Conservation (phyloP, 768 basidiomycete species). For the Phallus indusiatus region DNA sequence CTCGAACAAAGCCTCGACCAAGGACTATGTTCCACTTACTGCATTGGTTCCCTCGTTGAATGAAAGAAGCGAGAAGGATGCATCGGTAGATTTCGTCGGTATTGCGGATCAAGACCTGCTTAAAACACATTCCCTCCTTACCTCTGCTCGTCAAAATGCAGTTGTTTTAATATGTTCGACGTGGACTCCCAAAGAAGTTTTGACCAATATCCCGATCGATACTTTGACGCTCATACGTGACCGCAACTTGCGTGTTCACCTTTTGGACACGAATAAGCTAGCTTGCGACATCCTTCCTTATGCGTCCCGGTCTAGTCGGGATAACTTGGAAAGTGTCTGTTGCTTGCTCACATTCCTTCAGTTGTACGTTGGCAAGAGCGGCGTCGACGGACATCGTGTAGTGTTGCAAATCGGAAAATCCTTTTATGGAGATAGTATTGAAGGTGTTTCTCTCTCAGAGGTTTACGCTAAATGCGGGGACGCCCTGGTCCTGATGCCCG, state of each 20-base stretch:
- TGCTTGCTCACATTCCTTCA: conserved; percentile 76
- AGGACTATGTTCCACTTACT: conserved; percentile 42
- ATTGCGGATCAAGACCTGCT: conserved; percentile 70
- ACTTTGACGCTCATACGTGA: conserved; percentile 37
- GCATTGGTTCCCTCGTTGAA: conserved; percentile 36
- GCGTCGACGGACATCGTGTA: conserved; percentile 42
- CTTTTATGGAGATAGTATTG: conserved; percentile 36
- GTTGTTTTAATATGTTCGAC: conserved; percentile 64
- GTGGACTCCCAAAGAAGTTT: conserved; percentile 70
- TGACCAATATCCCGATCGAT: conserved; percentile 50
- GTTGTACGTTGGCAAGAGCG: conserved; percentile 64
- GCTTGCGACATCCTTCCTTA: conserved; percentile 32
- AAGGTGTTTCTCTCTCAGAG: conserved; percentile 40
- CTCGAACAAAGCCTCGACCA: conserved; percentile 31
- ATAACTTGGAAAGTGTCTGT: conserved; percentile 39
- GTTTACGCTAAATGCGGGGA: conserved; percentile 57
- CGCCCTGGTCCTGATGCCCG: conserved; percentile 43
- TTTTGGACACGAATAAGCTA: conserved; percentile 47
- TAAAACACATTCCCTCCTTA: conserved; percentile 65
- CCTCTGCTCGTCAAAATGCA: conserved; percentile 55
- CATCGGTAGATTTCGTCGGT: conserved; percentile 59
- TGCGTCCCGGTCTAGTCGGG: conserved; percentile 15
- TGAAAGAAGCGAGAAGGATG: conserved; percentile 22
- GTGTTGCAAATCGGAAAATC: conserved; percentile 37
- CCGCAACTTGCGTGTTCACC: conserved; percentile 48